Evolutionary conservation across 148 eudicot species (phyloP).

Genomic region (Cornus suecica): DNA sequence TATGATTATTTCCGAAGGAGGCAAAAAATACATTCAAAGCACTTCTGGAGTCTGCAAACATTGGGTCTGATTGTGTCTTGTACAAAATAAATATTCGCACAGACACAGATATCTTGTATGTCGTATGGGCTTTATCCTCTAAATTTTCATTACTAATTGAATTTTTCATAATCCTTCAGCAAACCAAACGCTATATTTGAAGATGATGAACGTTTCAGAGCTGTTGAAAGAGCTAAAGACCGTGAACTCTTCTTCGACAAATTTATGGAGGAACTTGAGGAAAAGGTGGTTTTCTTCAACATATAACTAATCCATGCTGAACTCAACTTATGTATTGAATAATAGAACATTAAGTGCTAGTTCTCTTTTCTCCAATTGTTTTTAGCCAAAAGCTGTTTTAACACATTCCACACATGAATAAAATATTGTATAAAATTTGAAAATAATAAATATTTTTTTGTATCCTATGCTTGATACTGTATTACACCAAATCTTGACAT

Average conservation of each 20-base stretch:
- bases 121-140: background rate
- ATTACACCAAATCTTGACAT: no score
- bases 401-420: no score
- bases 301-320: background rate
- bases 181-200: conserved; percentile 61
- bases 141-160: background rate
- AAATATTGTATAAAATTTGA: no score
- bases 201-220: conserved; percentile 86
- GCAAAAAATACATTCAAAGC: conserved; percentile 85
- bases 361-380: no score
- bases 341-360: no score
- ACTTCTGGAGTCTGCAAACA: conserved; percentile 75
- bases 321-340: no score
- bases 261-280: conserved; percentile 58
- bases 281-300: conserved; percentile 48
- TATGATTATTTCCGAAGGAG: conserved; percentile 47
- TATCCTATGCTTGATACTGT: no score
- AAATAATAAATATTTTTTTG: no score
- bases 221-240: conserved; percentile 75
- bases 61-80: conserved; percentile 54
- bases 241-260: conserved; percentile 83
- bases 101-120: background rate
- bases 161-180: conserved; percentile 35
- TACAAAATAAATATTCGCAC: background rate
- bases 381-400: no score